Evolutionary conservation across 768 basidiomycete species (phyloP), one percentile per base, ranked within the genome.

Genomic region (Termitomyces sp.): DNA sequence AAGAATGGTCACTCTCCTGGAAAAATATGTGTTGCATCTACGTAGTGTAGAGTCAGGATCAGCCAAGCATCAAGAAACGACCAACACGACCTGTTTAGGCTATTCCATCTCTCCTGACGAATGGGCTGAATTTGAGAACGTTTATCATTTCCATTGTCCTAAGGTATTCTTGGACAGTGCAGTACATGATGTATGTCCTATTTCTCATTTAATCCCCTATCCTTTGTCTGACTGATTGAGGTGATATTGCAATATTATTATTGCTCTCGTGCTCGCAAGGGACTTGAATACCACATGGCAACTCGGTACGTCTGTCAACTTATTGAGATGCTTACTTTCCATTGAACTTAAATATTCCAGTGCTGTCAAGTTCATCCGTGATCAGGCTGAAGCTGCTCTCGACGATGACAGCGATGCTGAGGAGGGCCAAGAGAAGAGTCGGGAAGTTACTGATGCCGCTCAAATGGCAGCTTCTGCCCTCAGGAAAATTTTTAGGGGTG

Each of bases 191-290:
- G 91, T 94, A 63, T 65, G 87, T 74, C 29, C 39, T 24, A 51
- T 9, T 22, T 74, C 27, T 39, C 24, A 50, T 13, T n/a, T 55
- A n/a, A 27, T 16, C 37, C 31, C 37, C 43, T 34, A 9, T 9
- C 31, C 22, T n/a, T 14, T 31, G 10, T 26, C 9, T 57, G 57
- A 43, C 60, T 68, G 58, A 63, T 59, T 51, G 65, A 95, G 89
- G 85, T 96, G 58, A 78, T 94, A 69, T 81, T 90, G 72, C 86
- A 89, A 66, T 97, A 97, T 71, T 95, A 92, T 64, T 87, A 90
- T 67, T 89, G 88, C 64, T 90, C 86, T 37, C 80, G 86, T 46
- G 81, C 85, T 26, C 79, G 91, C 42, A 79, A 82, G 62, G 88
- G 90, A 20, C 82, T 90, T 53, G 92, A 94, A 69, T 95, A 94